Base-by-base conservation (phyloP, 768 basidiomycete species). In the Termitomyces bulborhizus region DNA sequence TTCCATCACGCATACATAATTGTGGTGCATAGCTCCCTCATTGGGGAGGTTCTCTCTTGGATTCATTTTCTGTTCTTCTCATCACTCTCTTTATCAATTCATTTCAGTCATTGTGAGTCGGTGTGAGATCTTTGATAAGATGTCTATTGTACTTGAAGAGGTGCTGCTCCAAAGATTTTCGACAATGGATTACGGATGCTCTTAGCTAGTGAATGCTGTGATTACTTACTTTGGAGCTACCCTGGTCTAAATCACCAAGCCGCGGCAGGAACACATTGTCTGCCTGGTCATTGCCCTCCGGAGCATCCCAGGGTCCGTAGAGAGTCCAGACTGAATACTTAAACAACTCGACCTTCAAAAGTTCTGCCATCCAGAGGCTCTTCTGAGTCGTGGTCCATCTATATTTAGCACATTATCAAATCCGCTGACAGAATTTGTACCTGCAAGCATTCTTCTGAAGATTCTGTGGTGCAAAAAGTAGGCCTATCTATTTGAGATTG, bases 401-500 rank as follows among this genome's bases (percentile, higher is more conserved):
- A 26, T 16, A 37, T 4, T 26, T 7, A 26, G 15, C 21, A 34
- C 9, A 24, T n/a, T 13, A 34, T 49, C n/a, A 26, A n/a, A 27
- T 24, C 34, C 13, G 24, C 34, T 18, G 50, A 39, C 4, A 54
- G 31, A 37, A 12, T 40, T 40, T 36, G 29, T 29, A 29, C 47
- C 12, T 32, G 42, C 31, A 6, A 16, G 11, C 18, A 31, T 13
- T 41, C 13, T 6, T 4, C 16, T 36, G 37, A 34, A 18, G 32
- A 32, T 40, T 34, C 47, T 21, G 54, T 60, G 59, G 59, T 54
- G 59, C 56, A 57, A 36, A 26, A 48, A 55, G 6, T 31, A n/a
- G n/a, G 39, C 24, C 6, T 54, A 15, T 52, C 31, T 36, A 56
- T 53, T 36, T 4, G 6, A n/a, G 8, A 21, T 29, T 53, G 46